A percentile compares a stretch with the other conserved stretches of the same genome.
These are phyloP conservation scores for Neolecta irregularis DNA, from an alignment of 1,139 yeast species.

Conservation along the genomic window DNA sequence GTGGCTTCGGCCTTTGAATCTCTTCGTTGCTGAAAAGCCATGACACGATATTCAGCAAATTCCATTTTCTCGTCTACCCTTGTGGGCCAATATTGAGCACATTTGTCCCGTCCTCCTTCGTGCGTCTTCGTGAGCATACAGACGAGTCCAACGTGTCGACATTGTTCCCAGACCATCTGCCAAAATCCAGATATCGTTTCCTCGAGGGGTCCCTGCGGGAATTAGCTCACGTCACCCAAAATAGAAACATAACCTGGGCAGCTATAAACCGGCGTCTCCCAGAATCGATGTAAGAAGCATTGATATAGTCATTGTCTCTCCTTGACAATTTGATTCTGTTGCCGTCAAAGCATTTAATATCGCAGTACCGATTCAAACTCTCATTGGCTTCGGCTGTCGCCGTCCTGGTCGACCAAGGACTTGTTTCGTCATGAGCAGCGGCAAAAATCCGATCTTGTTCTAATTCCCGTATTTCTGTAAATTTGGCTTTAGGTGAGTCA, in stretches of 20 bases:
- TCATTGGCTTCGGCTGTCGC: no score
- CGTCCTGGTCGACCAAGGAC: no score
- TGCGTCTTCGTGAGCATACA: conserved; percentile 77
- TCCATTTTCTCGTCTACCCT: conserved; percentile 5
- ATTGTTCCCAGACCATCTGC: conserved; percentile 57
- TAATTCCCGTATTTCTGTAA: no score
- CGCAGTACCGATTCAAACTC: conserved; percentile 38
- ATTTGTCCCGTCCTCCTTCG: conserved; percentile 47
- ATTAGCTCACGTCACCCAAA: conserved; percentile 10
- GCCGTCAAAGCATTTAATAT: conserved; percentile 45
- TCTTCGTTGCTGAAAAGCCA: conserved; percentile 6
- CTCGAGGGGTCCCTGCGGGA: conserved; percentile 54
- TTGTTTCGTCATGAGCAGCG: no score
- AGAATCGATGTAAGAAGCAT: conserved; percentile 32
- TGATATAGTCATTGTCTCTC: conserved; percentile 28
- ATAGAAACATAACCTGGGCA: conserved; percentile 22
- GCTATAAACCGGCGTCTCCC: conserved; percentile 17
- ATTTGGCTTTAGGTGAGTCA: no score
- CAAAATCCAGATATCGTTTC: conserved; percentile 58
- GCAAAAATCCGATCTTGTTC: no score
- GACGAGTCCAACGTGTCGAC: conserved; percentile 41
- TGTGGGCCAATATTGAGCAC: conserved; percentile 62
- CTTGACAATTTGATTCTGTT: conserved; percentile 34
- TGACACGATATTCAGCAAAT: conserved; percentile 6
- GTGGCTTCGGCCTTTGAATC: conserved; percentile 1